A percentile compares a stretch with the other conserved stretches of the same genome.
phyloP scores from a whole-genome alignment of 2,329 filamentous ascomycete species.

The Penicillium expansum region DNA sequence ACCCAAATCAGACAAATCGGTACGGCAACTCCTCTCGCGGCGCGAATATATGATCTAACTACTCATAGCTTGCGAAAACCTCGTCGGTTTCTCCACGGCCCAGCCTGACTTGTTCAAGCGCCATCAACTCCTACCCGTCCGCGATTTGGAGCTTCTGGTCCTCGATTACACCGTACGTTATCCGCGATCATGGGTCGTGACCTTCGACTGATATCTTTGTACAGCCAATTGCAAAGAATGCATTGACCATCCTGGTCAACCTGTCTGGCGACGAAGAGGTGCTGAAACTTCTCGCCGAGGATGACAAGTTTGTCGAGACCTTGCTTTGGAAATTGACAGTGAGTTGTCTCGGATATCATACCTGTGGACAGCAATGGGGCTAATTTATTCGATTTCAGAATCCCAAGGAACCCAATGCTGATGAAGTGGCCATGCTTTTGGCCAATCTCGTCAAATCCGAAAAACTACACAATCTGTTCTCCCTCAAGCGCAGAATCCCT shows the following conservation, averaged over 20 bases:
- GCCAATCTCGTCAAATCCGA: conserved; percentile 87
- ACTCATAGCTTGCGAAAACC: conserved; percentile 69
- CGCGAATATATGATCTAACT: conserved; percentile 16
- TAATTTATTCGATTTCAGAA: conserved; percentile 24
- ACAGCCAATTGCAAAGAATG: conserved; percentile 88
- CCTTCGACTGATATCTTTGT: conserved; percentile 5
- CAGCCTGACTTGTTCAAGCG: conserved; percentile 81
- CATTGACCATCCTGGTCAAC: conserved; percentile 72
- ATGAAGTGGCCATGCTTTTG: conserved; percentile 84
- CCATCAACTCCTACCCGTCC: conserved; percentile 72
- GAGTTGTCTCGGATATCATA: conserved; percentile 52
- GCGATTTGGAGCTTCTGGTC: conserved; percentile 81
- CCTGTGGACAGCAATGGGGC: not conserved
- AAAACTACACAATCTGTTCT: conserved; percentile 65
- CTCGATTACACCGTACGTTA: conserved; percentile 73
- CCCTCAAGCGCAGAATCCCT: conserved; percentile 65
- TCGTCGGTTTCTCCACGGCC: conserved; percentile 77
- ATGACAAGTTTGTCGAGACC: conserved; percentile 76
- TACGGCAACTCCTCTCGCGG: conserved; percentile 33
- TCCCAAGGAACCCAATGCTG: conserved; percentile 71
- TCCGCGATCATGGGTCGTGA: not conserved
- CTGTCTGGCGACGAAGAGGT: conserved; percentile 82
- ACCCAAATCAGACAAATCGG: conserved; percentile 82
- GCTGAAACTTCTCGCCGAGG: conserved; percentile 67
- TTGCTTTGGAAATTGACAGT: conserved; percentile 71